phyloP scores from a whole-genome alignment of 768 basidiomycete genomes.

The Kockovaella imperatae region DNA sequence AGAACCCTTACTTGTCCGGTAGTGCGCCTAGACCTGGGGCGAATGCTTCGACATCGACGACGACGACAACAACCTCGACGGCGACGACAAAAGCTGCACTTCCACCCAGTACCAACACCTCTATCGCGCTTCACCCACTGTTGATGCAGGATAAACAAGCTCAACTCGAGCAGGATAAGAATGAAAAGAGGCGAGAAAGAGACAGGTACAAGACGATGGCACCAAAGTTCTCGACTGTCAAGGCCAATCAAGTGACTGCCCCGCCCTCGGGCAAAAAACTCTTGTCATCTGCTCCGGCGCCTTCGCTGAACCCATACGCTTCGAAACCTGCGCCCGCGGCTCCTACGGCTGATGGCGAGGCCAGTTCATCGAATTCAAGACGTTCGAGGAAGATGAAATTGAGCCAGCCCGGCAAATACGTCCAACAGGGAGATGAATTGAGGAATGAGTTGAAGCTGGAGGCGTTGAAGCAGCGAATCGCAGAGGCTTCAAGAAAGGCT shows the following conservation, averaged over 20 bases:
- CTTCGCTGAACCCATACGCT: slow-evolving; percentile 66
- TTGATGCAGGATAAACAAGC: slow-evolving; percentile 18
- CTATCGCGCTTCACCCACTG: slow-evolving; percentile 31
- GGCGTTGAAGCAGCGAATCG: slow-evolving; percentile 83
- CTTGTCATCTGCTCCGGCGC: slow-evolving; percentile 48
- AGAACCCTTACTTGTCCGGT: slow-evolving; percentile 67
- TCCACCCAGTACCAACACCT: no score
- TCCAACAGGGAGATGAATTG: slow-evolving; percentile 48
- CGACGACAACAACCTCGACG: background rate
- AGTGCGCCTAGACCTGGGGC: background rate
- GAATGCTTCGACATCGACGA: background rate
- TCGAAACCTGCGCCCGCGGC: slow-evolving; percentile 41
- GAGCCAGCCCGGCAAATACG: slow-evolving; percentile 82
- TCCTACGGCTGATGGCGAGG: slow-evolving; percentile 11
- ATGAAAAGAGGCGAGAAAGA: slow-evolving; percentile 49
- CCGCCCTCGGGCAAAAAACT: no score
- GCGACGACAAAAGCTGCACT: no score
- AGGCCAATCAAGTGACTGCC: slow-evolving; percentile 49
- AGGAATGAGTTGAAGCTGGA: slow-evolving; percentile 68
- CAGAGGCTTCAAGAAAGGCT: slow-evolving; percentile 84
- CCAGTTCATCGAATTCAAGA: slow-evolving; percentile 29
- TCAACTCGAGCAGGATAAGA: slow-evolving; percentile 18
- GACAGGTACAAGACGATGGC: slow-evolving; percentile 95
- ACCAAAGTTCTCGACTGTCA: slow-evolving; percentile 95
- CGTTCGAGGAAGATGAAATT: slow-evolving; percentile 57